These are phyloP conservation scores for Suhomyces emberorum DNA, from an alignment of 805 yeast species.

Conservation along the genomic window DNA sequence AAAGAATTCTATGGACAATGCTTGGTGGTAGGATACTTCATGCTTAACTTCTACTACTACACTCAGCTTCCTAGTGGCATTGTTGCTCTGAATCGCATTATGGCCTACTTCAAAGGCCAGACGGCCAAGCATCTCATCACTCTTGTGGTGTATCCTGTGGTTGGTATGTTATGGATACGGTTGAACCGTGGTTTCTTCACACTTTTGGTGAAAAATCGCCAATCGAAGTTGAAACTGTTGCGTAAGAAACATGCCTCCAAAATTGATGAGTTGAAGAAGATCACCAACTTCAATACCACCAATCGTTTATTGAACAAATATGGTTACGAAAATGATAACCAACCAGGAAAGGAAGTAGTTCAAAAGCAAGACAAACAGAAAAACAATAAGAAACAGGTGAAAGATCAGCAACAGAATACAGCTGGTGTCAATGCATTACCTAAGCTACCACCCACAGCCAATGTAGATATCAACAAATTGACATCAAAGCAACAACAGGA, in stretches of 20 bases:
- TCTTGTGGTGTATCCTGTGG: slow-evolving; percentile 21
- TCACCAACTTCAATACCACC: slow-evolving; percentile 74
- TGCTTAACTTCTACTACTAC: slow-evolving; percentile 21
- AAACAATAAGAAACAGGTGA: neutral
- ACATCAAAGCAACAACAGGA: slow-evolving; percentile 4
- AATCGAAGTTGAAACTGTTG: slow-evolving; percentile 23
- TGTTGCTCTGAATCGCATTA: slow-evolving; percentile 16
- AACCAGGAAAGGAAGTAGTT: too few species aligned
- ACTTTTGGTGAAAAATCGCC: slow-evolving; percentile 21
- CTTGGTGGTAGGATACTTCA: slow-evolving; percentile 19
- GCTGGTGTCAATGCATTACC: neutral
- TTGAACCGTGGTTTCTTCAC: slow-evolving; percentile 15
- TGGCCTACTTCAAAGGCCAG: slow-evolving; percentile 25
- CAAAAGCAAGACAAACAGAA: slow-evolving; percentile 7
- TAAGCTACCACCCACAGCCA: slow-evolving; percentile 3
- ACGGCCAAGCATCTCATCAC: slow-evolving; percentile 15
- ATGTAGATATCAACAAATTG: neutral
- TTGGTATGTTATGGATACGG: slow-evolving; percentile 14
- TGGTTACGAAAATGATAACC: too few species aligned
- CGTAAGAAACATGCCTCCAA: slow-evolving; percentile 48
- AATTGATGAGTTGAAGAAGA: slow-evolving; percentile 63
- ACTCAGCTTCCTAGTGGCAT: slow-evolving; percentile 14
- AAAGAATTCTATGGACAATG: slow-evolving; percentile 15
- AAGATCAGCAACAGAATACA: neutral
- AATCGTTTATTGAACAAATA: slow-evolving; percentile 67